Evolutionary conservation across 2,329 filamentous ascomycete genomes (phyloP).

Genomic region (Helotiales sp.): DNA sequence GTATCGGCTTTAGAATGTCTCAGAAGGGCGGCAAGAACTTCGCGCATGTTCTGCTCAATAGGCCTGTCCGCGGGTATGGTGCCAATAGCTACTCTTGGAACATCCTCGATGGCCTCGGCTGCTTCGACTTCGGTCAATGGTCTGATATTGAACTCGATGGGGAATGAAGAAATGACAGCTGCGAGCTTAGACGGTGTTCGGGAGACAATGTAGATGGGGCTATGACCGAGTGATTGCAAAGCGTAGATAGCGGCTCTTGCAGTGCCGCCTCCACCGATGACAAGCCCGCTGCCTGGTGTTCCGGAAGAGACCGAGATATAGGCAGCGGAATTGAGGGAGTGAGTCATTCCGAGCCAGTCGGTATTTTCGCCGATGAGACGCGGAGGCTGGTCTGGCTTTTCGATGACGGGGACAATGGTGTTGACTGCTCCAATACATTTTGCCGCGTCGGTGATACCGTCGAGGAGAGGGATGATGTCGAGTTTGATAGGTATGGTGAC

Average conservation of each 20-base stretch:
- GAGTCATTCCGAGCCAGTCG: conserved; percentile 91
- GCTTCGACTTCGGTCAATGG: conserved; percentile 57
- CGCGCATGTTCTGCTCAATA: conserved; percentile 70
- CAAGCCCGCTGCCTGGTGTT: conserved; percentile 60
- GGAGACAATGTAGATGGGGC: conserved; percentile 84
- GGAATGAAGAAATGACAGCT: conserved; percentile 71
- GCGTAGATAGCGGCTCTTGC: conserved; percentile 89
- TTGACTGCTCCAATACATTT: conserved; percentile 89
- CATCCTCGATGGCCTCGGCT: conserved; percentile 47
- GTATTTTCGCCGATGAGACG: conserved; percentile 86
- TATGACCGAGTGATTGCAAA: conserved; percentile 78
- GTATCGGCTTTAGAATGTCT: conserved; percentile 39
- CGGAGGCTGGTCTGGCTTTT: conserved; percentile 35
- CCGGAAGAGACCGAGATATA: conserved; percentile 28
- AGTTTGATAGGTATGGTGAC: conserved; percentile 95
- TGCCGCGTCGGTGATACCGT: conserved; percentile 78
- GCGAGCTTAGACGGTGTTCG: conserved; percentile 70
- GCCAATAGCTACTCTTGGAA: conserved; percentile 75
- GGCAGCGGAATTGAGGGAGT: conserved; percentile 54
- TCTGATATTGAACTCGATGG: conserved; percentile 67
- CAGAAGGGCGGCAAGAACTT: conserved; percentile 59
- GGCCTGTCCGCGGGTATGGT: conserved; percentile 89
- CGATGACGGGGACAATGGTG: conserved; percentile 70
- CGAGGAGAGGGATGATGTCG: conserved; percentile 78
- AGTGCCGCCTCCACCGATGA: conserved; percentile 90